Percentiles rank a stretch among this genome's conserved stretches.
Conservation (phyloP, 2,329 filamentous ascomycete genomes). For the Pochonia chlamydosporia region DNA sequence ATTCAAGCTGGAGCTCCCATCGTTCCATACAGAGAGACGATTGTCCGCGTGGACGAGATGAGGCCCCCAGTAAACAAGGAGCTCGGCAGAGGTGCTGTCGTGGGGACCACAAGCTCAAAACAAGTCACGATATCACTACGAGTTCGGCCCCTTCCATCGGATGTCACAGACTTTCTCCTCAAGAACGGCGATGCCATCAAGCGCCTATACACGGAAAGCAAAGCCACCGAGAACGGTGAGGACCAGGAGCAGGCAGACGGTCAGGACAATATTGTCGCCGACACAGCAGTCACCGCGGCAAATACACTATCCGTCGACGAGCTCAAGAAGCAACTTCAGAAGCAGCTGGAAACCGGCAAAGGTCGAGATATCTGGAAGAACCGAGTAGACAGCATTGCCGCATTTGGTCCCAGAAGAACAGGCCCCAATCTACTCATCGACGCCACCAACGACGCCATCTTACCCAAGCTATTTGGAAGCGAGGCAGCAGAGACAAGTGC, state of each 20-base stretch:
- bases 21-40: slow-evolving; percentile 91
- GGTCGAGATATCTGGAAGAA: slow-evolving; percentile 70
- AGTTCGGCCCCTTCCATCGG: slow-evolving; percentile 70
- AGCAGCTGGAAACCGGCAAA: slow-evolving; percentile 64
- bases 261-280: slow-evolving; percentile 41
- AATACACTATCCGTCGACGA: slow-evolving; percentile 66
- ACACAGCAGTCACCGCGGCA: slow-evolving; percentile 53
- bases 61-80: slow-evolving; percentile 79
- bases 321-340: slow-evolving; percentile 66
- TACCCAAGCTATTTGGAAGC: slow-evolving; percentile 60
- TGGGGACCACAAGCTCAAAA: slow-evolving; percentile 75
- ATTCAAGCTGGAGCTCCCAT: slow-evolving; percentile 92
- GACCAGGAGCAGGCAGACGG: slow-evolving; percentile 27
- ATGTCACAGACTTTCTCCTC: slow-evolving; percentile 77
- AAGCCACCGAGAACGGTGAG: slow-evolving; percentile 26
- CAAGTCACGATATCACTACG: slow-evolving; percentile 73
- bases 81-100: slow-evolving; percentile 74
- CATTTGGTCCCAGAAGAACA: slow-evolving; percentile 79
- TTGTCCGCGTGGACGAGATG: slow-evolving; percentile 86
- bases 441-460: slow-evolving; percentile 64
- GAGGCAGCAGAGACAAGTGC: slow-evolving; percentile 25
- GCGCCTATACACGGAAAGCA: slow-evolving; percentile 66
- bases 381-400: slow-evolving; percentile 73
- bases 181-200: slow-evolving; percentile 79
- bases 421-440: slow-evolving; percentile 91